Evolutionary conservation across 2,329 filamentous ascomycete species (phyloP).

Genomic region (Talaromyces verruculosus): DNA sequence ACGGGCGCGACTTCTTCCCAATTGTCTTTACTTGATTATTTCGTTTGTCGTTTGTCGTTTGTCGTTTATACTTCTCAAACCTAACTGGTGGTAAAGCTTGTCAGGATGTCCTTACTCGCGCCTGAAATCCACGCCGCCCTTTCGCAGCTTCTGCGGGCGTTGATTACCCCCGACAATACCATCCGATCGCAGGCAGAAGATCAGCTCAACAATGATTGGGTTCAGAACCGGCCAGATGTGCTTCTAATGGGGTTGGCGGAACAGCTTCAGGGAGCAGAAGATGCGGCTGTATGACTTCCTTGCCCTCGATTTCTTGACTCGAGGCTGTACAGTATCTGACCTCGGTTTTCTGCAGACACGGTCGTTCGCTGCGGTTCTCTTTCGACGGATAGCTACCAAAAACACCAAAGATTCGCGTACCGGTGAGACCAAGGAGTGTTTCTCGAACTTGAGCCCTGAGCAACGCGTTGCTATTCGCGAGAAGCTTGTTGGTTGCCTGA

Average conservation of each 20-base stretch:
- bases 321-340: not conserved
- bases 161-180: constrained; percentile 86
- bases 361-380: constrained; percentile 89
- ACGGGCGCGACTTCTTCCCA: constrained; percentile 22
- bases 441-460: constrained; percentile 72
- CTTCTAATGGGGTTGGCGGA: constrained; percentile 92
- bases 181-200: constrained; percentile 85
- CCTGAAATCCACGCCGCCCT: constrained; percentile 82
- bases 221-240: constrained; percentile 74
- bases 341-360: constrained; percentile 61
- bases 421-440: constrained; percentile 76
- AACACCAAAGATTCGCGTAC: constrained; percentile 70
- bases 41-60: constrained; percentile 28
- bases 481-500: constrained; percentile 77
- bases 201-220: constrained; percentile 88
- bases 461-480: constrained; percentile 76
- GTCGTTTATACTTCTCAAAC: constrained; percentile 18
- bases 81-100: constrained; percentile 26
- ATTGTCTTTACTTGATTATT: not conserved
- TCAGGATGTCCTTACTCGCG: constrained; percentile 78
- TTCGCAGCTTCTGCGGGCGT: constrained; percentile 78
- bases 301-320: not conserved
- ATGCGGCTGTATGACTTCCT: constrained; percentile 62
- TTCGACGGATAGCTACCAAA: constrained; percentile 89
- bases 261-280: constrained; percentile 77